Percentiles rank a stretch among this genome's conserved stretches.
Evolutionary conservation across 805 yeast species (phyloP).

Genomic region (Metschnikowia kunwiensis): DNA sequence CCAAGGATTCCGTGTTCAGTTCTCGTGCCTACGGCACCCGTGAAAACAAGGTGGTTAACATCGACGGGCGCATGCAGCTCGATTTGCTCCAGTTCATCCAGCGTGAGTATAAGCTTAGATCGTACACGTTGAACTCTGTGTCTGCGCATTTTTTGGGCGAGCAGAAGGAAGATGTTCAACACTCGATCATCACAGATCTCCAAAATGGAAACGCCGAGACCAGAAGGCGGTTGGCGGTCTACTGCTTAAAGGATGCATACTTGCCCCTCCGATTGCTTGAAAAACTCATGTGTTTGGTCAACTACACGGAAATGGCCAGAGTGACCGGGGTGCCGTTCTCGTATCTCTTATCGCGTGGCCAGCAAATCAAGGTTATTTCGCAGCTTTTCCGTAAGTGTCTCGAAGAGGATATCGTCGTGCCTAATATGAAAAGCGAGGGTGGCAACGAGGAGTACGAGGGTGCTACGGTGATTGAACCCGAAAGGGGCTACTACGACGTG

Average conservation of each 20-base stretch:
- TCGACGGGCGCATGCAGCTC: conserved; percentile 93
- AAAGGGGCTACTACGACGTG: conserved; percentile 90
- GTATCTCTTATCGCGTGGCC: conserved; percentile 85
- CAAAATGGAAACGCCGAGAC: conserved; percentile 93
- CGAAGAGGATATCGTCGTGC: conserved; percentile 81
- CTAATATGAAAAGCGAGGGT: conserved; percentile 82
- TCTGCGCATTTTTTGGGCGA: conserved; percentile 91
- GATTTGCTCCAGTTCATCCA: conserved; percentile 91
- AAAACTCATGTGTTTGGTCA: conserved; percentile 92
- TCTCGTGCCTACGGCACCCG: conserved; percentile 96
- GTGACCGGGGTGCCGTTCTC: conserved; percentile 98
- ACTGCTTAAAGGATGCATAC: conserved; percentile 94
- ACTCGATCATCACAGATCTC: conserved; percentile 89
- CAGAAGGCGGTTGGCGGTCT: conserved; percentile 91
- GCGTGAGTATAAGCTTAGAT: conserved; percentile 90
- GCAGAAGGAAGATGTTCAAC: conserved; percentile 97
- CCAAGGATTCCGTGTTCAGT: conserved; percentile 77
- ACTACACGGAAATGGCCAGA: conserved; percentile 98
- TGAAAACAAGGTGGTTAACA: conserved; percentile 86
- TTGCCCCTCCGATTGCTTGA: conserved; percentile 84
- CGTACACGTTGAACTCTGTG: conserved; percentile 92
- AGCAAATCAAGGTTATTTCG: conserved; percentile 95
- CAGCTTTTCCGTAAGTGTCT: conserved; percentile 92
- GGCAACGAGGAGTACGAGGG: conserved; percentile 94
- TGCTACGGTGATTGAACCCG: conserved; percentile 98